phyloP scores from a whole-genome alignment of 306 rosid genomes.

The Dalbergia cultrata region DNA sequence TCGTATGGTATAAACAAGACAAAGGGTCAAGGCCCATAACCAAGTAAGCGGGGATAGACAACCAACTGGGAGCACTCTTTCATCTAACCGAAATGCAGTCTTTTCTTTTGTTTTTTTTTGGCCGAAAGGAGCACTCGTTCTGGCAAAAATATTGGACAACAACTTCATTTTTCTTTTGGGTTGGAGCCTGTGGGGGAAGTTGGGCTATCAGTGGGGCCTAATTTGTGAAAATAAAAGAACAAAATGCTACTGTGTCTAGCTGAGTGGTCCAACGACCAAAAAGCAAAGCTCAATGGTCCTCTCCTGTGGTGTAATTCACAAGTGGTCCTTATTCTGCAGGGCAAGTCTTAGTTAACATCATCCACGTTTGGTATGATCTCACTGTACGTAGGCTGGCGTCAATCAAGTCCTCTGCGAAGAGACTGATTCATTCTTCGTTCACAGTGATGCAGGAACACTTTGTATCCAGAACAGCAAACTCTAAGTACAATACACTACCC shows the following conservation, averaged over 20 bases:
- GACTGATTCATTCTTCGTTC: neutral
- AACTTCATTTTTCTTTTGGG: neutral
- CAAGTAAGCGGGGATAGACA: no score
- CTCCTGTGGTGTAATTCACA: neutral
- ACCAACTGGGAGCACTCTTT: no score
- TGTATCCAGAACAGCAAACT: neutral
- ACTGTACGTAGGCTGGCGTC: neutral
- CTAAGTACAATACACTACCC: neutral
- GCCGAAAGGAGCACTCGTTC: no score
- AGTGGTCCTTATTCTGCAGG: neutral
- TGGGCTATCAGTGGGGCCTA: neutral
- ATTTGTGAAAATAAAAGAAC: neutral
- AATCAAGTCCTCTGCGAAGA: neutral
- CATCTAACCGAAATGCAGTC: no score
- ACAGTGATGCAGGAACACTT: no score
- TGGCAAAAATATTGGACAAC: neutral
- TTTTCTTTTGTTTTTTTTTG: no score
- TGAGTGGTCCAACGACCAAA: neutral
- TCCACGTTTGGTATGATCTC: neutral
- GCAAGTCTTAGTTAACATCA: neutral
- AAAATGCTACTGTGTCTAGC: neutral
- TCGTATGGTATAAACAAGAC: no score
- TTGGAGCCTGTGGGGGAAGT: neutral
- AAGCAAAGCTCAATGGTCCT: neutral
- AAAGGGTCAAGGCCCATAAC: no score